A percentile compares a stretch with the other conserved stretches of the same genome.
Conservation (phyloP, 345 rosid species). For the Eucalyptus sp. region DNA sequence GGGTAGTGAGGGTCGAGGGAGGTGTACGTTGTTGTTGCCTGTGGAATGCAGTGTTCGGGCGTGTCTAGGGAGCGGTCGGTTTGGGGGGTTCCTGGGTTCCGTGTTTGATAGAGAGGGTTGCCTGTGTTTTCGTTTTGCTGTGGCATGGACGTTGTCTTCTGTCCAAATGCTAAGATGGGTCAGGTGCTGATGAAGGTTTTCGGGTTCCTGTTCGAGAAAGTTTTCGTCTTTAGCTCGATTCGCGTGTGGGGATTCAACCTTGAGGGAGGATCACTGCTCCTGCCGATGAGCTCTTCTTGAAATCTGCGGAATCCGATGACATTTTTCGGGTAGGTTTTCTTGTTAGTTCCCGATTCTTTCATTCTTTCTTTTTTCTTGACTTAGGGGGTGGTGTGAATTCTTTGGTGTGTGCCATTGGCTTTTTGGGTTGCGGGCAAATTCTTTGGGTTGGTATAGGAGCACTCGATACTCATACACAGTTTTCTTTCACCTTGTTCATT, state of each 20-base stretch:
- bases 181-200: constrained; percentile 12
- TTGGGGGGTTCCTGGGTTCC: constrained; percentile 2
- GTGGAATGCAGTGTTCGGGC: neutral
- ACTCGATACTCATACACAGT: constrained; percentile 19
- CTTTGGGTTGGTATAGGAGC: constrained; percentile 11
- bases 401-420: neutral
- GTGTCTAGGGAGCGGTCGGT: neutral
- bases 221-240: constrained; percentile 13
- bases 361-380: constrained; percentile 33
- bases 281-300: constrained; percentile 32
- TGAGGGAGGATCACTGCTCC: constrained; percentile 17
- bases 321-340: constrained; percentile 45
- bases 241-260: constrained; percentile 20
- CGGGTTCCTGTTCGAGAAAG: constrained; percentile 22
- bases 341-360: constrained; percentile 55
- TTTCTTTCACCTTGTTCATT: constrained; percentile 20
- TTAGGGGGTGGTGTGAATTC: constrained; percentile 19
- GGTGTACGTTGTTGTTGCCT: neutral
- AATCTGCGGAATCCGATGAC: constrained; percentile 91
- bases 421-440: neutral
- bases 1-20: constrained; percentile 14
- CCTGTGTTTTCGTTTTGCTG: neutral
- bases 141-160: constrained; percentile 24
- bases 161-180: constrained; percentile 36
- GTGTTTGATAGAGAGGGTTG: neutral